Percentiles rank a stretch among this genome's conserved stretches.
These are phyloP conservation scores for Cordyceps militaris DNA, from an alignment of 2,329 filamentous ascomycete genomes.

Conservation along the genomic window DNA sequence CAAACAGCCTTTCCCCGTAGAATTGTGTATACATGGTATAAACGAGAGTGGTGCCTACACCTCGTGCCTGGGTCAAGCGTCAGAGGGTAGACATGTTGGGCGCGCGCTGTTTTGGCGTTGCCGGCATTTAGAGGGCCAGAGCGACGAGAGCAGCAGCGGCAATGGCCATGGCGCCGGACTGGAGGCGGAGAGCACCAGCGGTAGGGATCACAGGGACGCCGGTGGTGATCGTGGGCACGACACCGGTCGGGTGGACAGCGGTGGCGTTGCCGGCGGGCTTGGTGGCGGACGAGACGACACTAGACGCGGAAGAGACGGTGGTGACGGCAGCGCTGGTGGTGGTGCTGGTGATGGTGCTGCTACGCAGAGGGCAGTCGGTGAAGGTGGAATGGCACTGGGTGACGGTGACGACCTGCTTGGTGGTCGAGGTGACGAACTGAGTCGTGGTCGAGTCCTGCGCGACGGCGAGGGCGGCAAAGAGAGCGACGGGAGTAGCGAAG, in stretches of 20 bases:
- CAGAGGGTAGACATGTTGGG: background rate
- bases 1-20: conserved; percentile 26
- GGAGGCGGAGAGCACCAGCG: conserved; percentile 27
- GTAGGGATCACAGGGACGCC: conserved; percentile 21
- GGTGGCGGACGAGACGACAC: background rate
- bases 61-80: background rate
- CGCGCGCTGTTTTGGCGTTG: no score
- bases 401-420: conserved; percentile 38
- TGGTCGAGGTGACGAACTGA: conserved; percentile 37
- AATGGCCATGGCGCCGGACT: conserved; percentile 32
- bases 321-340: conserved; percentile 13
- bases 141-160: background rate
- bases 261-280: conserved; percentile 1
- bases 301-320: conserved; percentile 8
- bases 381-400: conserved; percentile 39
- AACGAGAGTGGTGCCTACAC: background rate
- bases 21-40: conserved; percentile 14
- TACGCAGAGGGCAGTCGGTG: conserved; percentile 36
- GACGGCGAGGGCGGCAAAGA: conserved; percentile 35
- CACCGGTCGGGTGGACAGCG: conserved; percentile 10
- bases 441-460: conserved; percentile 29
- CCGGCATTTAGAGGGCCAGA: conserved; percentile 4
- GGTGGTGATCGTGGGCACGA: background rate
- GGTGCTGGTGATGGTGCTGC: conserved; percentile 22
- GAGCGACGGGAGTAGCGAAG: conserved; percentile 35